Evolutionary conservation across 2,329 filamentous ascomycete genomes (phyloP).

Genomic region (Epichloe glyceriae): DNA sequence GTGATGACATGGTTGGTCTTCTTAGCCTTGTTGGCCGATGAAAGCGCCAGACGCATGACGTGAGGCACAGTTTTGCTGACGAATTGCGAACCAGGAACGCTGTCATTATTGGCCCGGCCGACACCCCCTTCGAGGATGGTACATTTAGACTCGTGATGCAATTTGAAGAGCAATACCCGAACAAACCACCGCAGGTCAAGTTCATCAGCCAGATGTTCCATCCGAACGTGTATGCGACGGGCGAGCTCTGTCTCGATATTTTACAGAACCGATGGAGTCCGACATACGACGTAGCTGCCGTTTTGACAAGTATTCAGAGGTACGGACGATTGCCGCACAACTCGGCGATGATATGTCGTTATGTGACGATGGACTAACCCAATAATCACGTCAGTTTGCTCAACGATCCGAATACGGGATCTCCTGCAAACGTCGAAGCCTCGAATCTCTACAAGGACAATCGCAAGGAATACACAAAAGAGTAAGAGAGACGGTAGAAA

Average conservation of each 20-base stretch:
- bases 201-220: constrained; percentile 99
- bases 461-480: constrained; percentile 89
- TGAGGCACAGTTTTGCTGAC: constrained; percentile 8
- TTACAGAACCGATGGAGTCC: constrained; percentile 97
- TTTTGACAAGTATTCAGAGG: constrained; percentile 97
- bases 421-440: constrained; percentile 93
- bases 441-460: constrained; percentile 99
- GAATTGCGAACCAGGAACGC: constrained; percentile 59
- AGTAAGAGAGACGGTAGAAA: constrained; percentile 93
- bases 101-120: constrained; percentile 91
- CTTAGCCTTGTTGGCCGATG: constrained; percentile 1
- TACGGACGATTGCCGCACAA: constrained; percentile 22
- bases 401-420: constrained; percentile 97
- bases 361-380: too few relatives aligned
- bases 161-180: constrained; percentile 97
- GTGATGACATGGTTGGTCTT: constrained; percentile 80
- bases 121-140: constrained; percentile 96
- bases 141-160: constrained; percentile 98
- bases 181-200: constrained; percentile 94
- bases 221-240: constrained; percentile 94
- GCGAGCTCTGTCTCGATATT: constrained; percentile 92
- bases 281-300: constrained; percentile 94
- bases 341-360: background rate
- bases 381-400: constrained; percentile 50
- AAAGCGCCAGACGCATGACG: background rate